Conservation (phyloP, 2,329 filamentous ascomycete genomes). For the Fusarium foetens region DNA sequence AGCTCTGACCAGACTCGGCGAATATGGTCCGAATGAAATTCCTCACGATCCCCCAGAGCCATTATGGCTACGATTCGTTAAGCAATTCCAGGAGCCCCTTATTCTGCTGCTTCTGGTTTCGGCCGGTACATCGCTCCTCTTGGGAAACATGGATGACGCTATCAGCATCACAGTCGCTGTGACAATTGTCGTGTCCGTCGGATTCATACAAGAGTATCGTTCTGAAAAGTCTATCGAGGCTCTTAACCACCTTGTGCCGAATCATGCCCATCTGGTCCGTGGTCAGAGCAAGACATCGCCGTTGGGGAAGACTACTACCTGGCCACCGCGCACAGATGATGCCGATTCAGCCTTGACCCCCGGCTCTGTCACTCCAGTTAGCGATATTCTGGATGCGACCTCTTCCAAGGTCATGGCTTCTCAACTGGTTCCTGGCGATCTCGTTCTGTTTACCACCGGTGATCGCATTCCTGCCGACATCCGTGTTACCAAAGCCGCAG, state of each 20-base stretch:
- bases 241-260: conserved; percentile 90
- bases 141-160: conserved; percentile 95
- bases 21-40: conserved; percentile 92
- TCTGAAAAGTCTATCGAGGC: conserved; percentile 98
- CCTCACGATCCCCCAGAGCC: conserved; percentile 94
- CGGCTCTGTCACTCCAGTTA: conserved; percentile 68
- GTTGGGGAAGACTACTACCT: conserved; percentile 53
- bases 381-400: conserved; percentile 73
- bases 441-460: conserved; percentile 94
- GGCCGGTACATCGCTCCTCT: conserved; percentile 85
- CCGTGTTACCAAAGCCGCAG: conserved; percentile 88
- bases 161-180: conserved; percentile 96
- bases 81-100: conserved; percentile 96
- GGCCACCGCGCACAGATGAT: conserved; percentile 59
- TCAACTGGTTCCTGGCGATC: conserved; percentile 89
- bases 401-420: conserved; percentile 88
- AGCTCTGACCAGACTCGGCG: conserved; percentile 80
- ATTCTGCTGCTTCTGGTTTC: conserved; percentile 93
- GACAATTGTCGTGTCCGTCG: conserved; percentile 95
- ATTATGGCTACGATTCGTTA: conserved; percentile 92
- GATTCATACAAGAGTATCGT: conserved; percentile 96
- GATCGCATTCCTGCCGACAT: conserved; percentile 97
- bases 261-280: conserved; percentile 94
- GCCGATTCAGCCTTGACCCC: conserved; percentile 55
- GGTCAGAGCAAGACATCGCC: conserved; percentile 53